Base-by-base conservation (phyloP, 768 basidiomycete genomes). In the Suillus subaureus region DNA sequence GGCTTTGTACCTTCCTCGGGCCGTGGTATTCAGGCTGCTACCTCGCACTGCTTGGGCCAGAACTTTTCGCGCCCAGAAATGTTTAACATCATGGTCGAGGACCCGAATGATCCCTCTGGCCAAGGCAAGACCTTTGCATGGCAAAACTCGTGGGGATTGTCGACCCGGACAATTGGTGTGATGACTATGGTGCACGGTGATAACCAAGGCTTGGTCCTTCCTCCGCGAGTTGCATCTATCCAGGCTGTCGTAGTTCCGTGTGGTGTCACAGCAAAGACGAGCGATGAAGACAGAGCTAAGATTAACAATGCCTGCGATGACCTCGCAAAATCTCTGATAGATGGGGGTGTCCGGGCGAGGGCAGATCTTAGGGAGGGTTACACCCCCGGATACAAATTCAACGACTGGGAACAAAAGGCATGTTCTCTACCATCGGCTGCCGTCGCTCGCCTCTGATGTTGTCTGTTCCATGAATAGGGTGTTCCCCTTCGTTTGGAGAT, bases 171-270 rank as follows among this genome's bases (percentile, higher is more conserved):
- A 33, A 94, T 99, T 71, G 97, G 97, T 73, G 93, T 98, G 64
- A 98, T 98, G 97, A 96, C 97, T 71, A 99, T 99, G 97, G 89
- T 94, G 6, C 97, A 99, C 74, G 96, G 97, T 40, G 97, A 99
- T 77, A 95, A 99, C 76, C 93, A 97, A 74, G 97, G 97, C 18
- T 79, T 99, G 70, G 96, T 99, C 15, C 88, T 99, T 63, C 97
- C 97, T n/a, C 97, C 97, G 67, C 85, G 94, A 12, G 97, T 99
- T 40, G 97, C 97, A n/a, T 87, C 85, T 68, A 79, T 97, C 23
- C 97, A 99, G 80, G 95, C 87, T 61, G 84, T 97, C 57, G 80
- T 99, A 66, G 91, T 99, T 33, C 97, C 97, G 4, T 96, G 93
- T 67, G 97, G 97, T 52, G 88, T 99, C 72, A 95, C 90, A n/a